A percentile compares a stretch with the other conserved stretches of the same genome.
phyloP scores from a whole-genome alignment of 2,329 filamentous ascomycete genomes.

The Aspergillus thermomutatus region DNA sequence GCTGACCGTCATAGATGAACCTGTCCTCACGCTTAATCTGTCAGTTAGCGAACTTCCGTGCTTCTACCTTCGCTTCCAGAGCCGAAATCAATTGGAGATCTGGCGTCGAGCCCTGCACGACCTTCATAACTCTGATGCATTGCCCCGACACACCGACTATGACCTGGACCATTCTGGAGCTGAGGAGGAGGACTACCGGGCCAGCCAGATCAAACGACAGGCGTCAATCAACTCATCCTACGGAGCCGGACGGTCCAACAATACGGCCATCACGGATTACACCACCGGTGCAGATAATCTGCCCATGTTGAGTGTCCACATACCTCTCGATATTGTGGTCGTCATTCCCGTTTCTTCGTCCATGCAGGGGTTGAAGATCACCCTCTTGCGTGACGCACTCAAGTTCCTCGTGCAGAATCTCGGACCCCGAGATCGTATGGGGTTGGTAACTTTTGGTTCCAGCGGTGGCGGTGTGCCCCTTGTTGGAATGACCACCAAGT shows the following conservation, averaged over 20 bases:
- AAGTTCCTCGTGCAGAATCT: conserved; percentile 88
- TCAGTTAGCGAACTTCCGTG: conserved; percentile 89
- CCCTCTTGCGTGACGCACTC: conserved; percentile 83
- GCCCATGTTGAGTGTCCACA: conserved; percentile 71
- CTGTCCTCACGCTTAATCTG: conserved; percentile 81
- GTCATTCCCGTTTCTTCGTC: conserved; percentile 97
- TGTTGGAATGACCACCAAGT: conserved; percentile 97
- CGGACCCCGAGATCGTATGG: conserved; percentile 93
- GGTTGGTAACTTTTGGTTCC: conserved; percentile 92
- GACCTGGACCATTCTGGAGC: conserved; percentile 76
- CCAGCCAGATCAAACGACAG: conserved; percentile 60
- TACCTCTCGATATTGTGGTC: conserved; percentile 91
- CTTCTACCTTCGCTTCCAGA: conserved; percentile 88
- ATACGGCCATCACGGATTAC: conserved; percentile 89
- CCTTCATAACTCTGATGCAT: conserved; percentile 66
- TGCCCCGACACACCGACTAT: conserved; percentile 67
- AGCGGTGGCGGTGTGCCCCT: conserved; percentile 89
- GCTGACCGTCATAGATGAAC: conserved; percentile 57
- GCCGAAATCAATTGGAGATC: conserved; percentile 72
- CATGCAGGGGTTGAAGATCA: conserved; percentile 99
- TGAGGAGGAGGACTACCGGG: conserved; percentile 82
- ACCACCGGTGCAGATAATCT: conserved; percentile 57
- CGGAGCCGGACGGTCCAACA: conserved; percentile 75
- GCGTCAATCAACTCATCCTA: conserved; percentile 82
- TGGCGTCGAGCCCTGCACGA: conserved; percentile 89